Conservation (phyloP, 2,329 filamentous ascomycete genomes). For the Fusarium protoensiforme region DNA sequence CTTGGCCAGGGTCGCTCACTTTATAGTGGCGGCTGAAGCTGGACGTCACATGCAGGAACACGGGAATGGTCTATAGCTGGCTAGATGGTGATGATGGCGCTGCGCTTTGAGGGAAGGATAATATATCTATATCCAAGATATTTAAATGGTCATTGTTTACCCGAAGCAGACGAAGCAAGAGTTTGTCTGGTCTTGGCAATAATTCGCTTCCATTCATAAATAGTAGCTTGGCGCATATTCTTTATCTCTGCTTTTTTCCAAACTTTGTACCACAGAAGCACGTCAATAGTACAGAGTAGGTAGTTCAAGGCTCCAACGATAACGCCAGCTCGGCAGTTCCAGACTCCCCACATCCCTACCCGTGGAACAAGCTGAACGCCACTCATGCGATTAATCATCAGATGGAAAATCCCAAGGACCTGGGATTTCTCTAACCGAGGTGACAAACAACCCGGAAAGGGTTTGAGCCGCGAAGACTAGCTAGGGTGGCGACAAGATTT, state of each 20-base stretch:
- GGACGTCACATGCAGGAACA: not conserved
- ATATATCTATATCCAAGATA: not conserved
- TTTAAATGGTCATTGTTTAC: not conserved
- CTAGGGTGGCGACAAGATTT: not conserved
- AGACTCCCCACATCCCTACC: not conserved
- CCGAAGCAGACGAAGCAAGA: not conserved
- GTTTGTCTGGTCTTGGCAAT: not conserved
- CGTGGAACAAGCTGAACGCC: not conserved
- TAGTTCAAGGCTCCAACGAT: not conserved
- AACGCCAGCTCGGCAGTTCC: not conserved
- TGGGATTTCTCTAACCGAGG: not conserved
- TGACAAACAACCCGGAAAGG: not conserved
- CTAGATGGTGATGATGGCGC: not conserved
- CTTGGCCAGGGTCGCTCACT: not conserved
- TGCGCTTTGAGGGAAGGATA: not conserved
- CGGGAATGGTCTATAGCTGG: not conserved
- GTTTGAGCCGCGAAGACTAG: not conserved
- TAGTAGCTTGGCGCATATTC: not conserved
- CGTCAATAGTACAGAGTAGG: not conserved
- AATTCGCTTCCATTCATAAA: not conserved
- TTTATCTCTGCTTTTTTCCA: not conserved
- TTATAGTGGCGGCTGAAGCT: not conserved
- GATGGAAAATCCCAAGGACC: not conserved
- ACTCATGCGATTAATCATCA: not conserved
- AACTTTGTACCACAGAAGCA: not conserved